phyloP scores from a whole-genome alignment of 2,329 filamentous ascomycete species.

The Endoconidiophora laricicola region DNA sequence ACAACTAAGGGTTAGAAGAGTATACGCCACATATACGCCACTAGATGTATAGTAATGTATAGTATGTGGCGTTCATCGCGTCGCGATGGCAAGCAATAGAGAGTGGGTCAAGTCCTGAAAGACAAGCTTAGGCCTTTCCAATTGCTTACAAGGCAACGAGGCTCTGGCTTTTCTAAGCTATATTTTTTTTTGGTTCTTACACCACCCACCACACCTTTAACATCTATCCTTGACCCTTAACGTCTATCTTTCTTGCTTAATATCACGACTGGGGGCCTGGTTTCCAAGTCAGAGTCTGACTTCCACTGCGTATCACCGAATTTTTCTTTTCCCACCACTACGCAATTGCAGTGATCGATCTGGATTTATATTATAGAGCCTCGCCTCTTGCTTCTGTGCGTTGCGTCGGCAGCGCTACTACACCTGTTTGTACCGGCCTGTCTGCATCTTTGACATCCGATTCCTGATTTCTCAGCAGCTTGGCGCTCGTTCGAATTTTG shows the following conservation, averaged over 20 bases:
- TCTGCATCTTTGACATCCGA: not conserved
- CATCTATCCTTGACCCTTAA: not conserved
- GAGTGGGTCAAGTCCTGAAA: not conserved
- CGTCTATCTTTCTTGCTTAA: not conserved
- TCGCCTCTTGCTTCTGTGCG: too few species aligned
- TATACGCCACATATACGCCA: too few species aligned
- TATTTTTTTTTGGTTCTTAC: not conserved
- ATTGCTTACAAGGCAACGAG: not conserved
- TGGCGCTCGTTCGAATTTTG: not conserved
- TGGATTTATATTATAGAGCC: too few species aligned
- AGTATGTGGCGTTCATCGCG: not conserved
- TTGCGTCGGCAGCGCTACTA: too few species aligned
- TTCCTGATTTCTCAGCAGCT: slow-evolving; percentile 8
- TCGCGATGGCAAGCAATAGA: not conserved
- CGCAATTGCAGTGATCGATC: too few species aligned
- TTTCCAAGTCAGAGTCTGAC: too few species aligned
- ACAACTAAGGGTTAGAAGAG: too few species aligned
- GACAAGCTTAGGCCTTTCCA: not conserved
- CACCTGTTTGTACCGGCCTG: not conserved
- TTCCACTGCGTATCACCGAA: too few species aligned
- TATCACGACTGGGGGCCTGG: too few species aligned
- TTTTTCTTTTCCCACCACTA: too few species aligned
- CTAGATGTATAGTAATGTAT: too few species aligned
- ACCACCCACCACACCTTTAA: not conserved
- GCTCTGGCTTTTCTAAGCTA: not conserved